A percentile compares a stretch with the other conserved stretches of the same genome.
Evolutionary conservation across 176 grass and related monocot genomes (phyloP).

Genomic region (Tillandsia fasciculata): DNA sequence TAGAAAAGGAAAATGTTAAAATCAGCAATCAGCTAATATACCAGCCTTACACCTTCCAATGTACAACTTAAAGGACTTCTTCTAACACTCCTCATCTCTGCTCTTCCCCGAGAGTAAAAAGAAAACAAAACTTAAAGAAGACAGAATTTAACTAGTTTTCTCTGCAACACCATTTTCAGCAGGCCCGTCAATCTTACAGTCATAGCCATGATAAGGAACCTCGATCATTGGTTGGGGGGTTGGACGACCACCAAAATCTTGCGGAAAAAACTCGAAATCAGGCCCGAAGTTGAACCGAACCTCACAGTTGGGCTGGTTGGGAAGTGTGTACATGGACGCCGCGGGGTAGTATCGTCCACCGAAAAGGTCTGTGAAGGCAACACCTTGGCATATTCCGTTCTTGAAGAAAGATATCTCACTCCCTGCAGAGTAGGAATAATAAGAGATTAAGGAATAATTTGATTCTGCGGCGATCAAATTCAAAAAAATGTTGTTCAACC

Average conservation of each 20-base stretch:
- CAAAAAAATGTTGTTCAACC: too few relatives aligned
- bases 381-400: constrained; percentile 66
- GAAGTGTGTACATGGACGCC: constrained; percentile 74
- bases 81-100: background rate
- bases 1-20: background rate
- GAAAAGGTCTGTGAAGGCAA: constrained; percentile 64
- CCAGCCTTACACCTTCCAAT: background rate
- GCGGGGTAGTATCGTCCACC: constrained; percentile 81
- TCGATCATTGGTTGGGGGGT: constrained; percentile 57
- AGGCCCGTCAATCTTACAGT: constrained; percentile 45
- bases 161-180: constrained; percentile 58
- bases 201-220: constrained; percentile 48
- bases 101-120: background rate
- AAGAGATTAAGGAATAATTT: background rate
- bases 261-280: constrained; percentile 54
- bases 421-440: constrained; percentile 32
- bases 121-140: background rate
- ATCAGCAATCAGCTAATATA: background rate
- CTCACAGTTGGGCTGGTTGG: constrained; percentile 60
- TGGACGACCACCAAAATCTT: constrained; percentile 52
- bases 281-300: constrained; percentile 88
- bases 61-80: background rate
- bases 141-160: constrained; percentile 30
- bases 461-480: background rate
- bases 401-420: constrained; percentile 92